These are phyloP conservation scores for Lipomyces chichibuensis DNA, from an alignment of 805 yeast genomes.

Conservation along the genomic window DNA sequence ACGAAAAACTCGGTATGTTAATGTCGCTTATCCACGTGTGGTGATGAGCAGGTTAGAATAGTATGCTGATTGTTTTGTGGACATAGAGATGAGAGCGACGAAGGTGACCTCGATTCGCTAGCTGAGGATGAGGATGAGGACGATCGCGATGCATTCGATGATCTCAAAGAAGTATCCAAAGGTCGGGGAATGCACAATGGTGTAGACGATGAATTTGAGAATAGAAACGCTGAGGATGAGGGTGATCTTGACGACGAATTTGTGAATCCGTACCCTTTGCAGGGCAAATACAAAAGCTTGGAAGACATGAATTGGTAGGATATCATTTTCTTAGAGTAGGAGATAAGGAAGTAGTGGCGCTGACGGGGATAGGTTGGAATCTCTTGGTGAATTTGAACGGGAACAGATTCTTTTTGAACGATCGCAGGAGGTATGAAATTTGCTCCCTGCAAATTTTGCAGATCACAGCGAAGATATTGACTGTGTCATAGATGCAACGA, in stretches of 20 bases:
- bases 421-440: slow-evolving; percentile 61
- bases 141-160: slow-evolving; percentile 45
- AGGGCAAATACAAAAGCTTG: slow-evolving; percentile 86
- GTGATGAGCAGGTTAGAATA: slow-evolving; percentile 42
- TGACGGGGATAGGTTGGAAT: slow-evolving; percentile 47
- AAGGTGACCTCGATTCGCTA: slow-evolving; percentile 43
- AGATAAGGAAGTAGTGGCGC: background rate
- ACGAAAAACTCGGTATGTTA: slow-evolving; percentile 22
- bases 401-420: slow-evolving; percentile 91
- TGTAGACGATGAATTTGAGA: slow-evolving; percentile 37
- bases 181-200: slow-evolving; percentile 43
- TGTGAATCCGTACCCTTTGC: slow-evolving; percentile 85
- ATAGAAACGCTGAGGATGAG: slow-evolving; percentile 43
- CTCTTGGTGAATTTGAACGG: slow-evolving; percentile 88
- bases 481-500: slow-evolving; percentile 59
- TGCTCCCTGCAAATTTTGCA: background rate
- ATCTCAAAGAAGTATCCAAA: slow-evolving; percentile 38
- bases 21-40: slow-evolving; percentile 2
- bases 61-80: slow-evolving; percentile 6
- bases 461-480: background rate
- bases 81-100: slow-evolving; percentile 38
- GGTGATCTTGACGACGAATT: slow-evolving; percentile 44
- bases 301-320: slow-evolving; percentile 59
- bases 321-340: background rate
- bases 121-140: slow-evolving; percentile 49